These are phyloP conservation scores for Kodamaea lidongshanica DNA, from an alignment of 805 yeast species.

Conservation along the genomic window DNA sequence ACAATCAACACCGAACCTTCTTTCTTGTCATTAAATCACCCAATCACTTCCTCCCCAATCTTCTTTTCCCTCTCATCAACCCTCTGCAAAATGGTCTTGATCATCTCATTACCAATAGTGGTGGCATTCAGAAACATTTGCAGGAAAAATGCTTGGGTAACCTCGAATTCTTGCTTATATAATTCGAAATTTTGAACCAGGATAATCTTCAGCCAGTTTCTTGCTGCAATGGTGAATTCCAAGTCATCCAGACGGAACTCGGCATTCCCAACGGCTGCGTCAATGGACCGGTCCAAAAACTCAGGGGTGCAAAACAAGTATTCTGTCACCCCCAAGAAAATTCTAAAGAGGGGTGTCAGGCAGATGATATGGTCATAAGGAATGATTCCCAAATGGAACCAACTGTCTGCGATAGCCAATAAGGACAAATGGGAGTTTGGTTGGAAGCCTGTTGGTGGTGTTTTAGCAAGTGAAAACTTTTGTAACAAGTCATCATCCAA, in stretches of 20 bases:
- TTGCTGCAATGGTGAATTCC: slow-evolving; percentile 87
- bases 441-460: slow-evolving; percentile 58
- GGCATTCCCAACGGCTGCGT: slow-evolving; percentile 59
- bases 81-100: slow-evolving; percentile 59
- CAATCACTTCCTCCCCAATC: no score
- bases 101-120: slow-evolving; percentile 89
- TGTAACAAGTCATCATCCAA: slow-evolving; percentile 76
- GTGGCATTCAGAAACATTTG: slow-evolving; percentile 89
- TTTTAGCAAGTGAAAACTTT: slow-evolving; percentile 68
- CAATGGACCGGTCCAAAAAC: slow-evolving; percentile 71
- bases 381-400: slow-evolving; percentile 77
- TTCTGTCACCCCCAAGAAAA: slow-evolving; percentile 90
- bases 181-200: slow-evolving; percentile 66
- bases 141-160: slow-evolving; percentile 74
- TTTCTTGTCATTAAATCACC: no score
- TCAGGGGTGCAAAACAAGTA: slow-evolving; percentile 82
- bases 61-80: slow-evolving; percentile 29
- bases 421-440: slow-evolving; percentile 89
- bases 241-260: slow-evolving; percentile 83
- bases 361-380: slow-evolving; percentile 97
- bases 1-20: no score
- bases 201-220: slow-evolving; percentile 81
- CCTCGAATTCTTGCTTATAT: slow-evolving; percentile 67
- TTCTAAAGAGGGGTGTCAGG: slow-evolving; percentile 86
- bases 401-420: slow-evolving; percentile 87